These are phyloP conservation scores for Irpex sp. DNA, from an alignment of 1,284 basidiomycete species.

Conservation along the genomic window DNA sequence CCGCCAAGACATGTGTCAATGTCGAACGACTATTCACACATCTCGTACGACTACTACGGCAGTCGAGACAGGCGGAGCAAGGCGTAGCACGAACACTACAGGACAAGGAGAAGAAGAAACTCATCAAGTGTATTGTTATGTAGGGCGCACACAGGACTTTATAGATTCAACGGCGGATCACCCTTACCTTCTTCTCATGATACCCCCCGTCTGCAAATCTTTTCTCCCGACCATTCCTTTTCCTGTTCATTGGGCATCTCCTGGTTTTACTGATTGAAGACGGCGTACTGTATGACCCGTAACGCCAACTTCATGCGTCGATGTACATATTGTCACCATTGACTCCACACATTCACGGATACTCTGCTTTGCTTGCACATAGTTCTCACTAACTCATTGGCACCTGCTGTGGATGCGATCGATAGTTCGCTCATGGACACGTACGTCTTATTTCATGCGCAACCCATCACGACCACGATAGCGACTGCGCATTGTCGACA, in stretches of 20 bases:
- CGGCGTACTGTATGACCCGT: slow-evolving; percentile 11
- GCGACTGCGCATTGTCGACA: background rate
- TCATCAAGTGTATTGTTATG: slow-evolving; percentile 70
- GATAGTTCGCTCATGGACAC: background rate
- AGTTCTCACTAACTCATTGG: too few species aligned
- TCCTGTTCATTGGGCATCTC: slow-evolving; percentile 27
- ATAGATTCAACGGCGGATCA: slow-evolving; percentile 56
- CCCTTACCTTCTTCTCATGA: slow-evolving; percentile 57
- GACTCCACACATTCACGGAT: slow-evolving; percentile 18
- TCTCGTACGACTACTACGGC: slow-evolving; percentile 86
- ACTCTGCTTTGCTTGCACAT: slow-evolving; percentile 15
- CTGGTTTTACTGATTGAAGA: slow-evolving; percentile 24
- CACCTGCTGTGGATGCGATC: too few species aligned
- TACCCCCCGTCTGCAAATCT: slow-evolving; percentile 54
- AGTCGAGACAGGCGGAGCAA: slow-evolving; percentile 45
- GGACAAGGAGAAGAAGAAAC: slow-evolving; percentile 38
- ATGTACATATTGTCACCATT: slow-evolving; percentile 29
- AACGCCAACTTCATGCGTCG: slow-evolving; percentile 15
- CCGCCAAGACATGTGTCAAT: slow-evolving; percentile 92
- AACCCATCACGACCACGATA: background rate
- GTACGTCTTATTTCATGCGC: background rate
- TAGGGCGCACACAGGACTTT: slow-evolving; percentile 62
- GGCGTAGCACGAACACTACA: slow-evolving; percentile 26
- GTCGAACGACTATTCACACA: slow-evolving; percentile 93
- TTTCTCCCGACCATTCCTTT: slow-evolving; percentile 18